These are phyloP conservation scores for Phytopythium cucurbitacearum DNA, from an alignment of 352 stramenopile genomes.

Conservation along the genomic window DNA sequence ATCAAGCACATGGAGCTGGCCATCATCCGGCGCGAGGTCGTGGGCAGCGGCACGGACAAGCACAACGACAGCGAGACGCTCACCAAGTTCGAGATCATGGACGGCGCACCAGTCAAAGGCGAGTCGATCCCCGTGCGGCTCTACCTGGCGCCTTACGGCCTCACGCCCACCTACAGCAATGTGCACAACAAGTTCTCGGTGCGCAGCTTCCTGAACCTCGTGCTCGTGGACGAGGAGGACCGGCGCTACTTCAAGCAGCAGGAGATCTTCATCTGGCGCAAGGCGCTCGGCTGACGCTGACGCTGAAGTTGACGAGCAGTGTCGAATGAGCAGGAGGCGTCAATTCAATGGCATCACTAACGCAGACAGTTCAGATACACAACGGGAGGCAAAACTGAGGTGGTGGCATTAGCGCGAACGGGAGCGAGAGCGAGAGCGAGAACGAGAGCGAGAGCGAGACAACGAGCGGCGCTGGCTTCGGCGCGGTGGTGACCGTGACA, in stretches of 20 bases:
- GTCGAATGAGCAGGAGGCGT: too few species aligned
- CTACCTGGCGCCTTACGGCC: slow-evolving; percentile 87
- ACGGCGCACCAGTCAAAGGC: slow-evolving; percentile 95
- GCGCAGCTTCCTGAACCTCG: slow-evolving; percentile 98
- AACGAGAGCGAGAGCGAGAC: background rate
- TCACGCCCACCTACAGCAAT: slow-evolving; percentile 89
- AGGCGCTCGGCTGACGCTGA: slow-evolving; percentile 26
- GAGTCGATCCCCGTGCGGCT: slow-evolving; percentile 97
- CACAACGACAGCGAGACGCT: slow-evolving; percentile 96
- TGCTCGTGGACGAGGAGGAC: slow-evolving; percentile 99
- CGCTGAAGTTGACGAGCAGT: too few species aligned
- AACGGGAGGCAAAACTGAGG: background rate
- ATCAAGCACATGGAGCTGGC: slow-evolving; percentile 99
- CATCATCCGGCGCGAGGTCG: slow-evolving; percentile 94
- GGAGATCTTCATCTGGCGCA: slow-evolving; percentile 96
- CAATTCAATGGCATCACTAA: too few species aligned
- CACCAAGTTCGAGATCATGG: slow-evolving; percentile 99
- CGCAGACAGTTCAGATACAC: too few species aligned
- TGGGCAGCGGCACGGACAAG: slow-evolving; percentile 68
- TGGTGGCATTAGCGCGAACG: background rate
- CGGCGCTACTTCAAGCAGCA: slow-evolving; percentile 99
- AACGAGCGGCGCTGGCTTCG: background rate
- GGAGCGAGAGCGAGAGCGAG: background rate
- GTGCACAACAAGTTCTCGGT: slow-evolving; percentile 92
- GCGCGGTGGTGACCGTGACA: slow-evolving; percentile 7